A percentile compares a stretch with the other conserved stretches of the same genome.
Conservation (phyloP, 768 basidiomycete genomes). For the Peribolospora kevripleyi region DNA sequence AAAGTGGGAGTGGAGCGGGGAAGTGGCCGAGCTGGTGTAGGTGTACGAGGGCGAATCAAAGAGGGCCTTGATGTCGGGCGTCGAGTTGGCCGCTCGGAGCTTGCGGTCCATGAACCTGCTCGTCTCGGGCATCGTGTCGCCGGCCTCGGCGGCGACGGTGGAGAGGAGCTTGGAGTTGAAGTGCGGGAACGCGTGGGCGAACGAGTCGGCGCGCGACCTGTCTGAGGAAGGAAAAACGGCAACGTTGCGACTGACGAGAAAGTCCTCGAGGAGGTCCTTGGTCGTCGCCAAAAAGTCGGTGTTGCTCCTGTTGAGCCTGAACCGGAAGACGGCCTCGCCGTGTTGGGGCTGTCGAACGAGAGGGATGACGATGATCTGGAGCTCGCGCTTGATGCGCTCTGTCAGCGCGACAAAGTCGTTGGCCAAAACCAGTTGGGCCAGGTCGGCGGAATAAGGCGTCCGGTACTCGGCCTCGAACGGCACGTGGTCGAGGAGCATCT, state of each 20-base stretch:
- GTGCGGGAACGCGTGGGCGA: constrained; percentile 5
- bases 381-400: constrained; percentile 75
- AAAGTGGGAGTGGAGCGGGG: constrained; percentile 21
- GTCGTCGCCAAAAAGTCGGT: constrained; percentile 77
- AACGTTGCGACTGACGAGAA: constrained; percentile 57
- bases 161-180: constrained; percentile 14
- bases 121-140: constrained; percentile 75
- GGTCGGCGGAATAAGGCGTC: constrained; percentile 57
- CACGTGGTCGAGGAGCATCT: constrained; percentile 88
- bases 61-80: constrained; percentile 81
- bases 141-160: constrained; percentile 40
- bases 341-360: constrained; percentile 31
- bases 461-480: constrained; percentile 28
- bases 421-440: constrained; percentile 46
- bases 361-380: constrained; percentile 70
- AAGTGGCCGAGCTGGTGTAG: constrained; percentile 23
- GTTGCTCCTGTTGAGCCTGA: constrained; percentile 82
- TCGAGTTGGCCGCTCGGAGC: constrained; percentile 59
- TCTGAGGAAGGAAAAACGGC: constrained; percentile 18
- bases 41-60: constrained; percentile 61
- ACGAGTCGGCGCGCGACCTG: not conserved
- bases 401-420: constrained; percentile 66
- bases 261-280: constrained; percentile 79
- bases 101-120: constrained; percentile 95
- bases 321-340: constrained; percentile 73